phyloP scores from a whole-genome alignment of 768 basidiomycete species.

The Boletus rubropictus region DNA sequence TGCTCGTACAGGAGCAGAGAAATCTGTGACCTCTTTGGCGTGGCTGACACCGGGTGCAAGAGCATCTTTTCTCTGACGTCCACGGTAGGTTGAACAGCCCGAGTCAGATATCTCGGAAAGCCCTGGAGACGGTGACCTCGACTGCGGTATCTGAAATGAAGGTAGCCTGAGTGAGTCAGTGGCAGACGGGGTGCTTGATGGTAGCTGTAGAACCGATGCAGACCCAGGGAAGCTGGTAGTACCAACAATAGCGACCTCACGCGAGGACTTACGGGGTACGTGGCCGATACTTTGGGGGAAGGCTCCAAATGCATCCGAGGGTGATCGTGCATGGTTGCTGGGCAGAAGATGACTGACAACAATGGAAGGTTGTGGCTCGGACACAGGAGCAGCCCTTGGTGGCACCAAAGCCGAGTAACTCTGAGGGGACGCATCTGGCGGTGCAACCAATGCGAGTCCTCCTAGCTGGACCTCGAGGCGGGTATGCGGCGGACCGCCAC shows the following conservation, averaged over 20 bases:
- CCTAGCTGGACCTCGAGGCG: conserved; percentile 33
- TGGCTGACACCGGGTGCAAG: conserved; percentile 30
- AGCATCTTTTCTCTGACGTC: conserved; percentile 31
- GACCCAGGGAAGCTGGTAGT: conserved; percentile 31
- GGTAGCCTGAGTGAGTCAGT: conserved; percentile 32
- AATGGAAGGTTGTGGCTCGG: conserved; percentile 18
- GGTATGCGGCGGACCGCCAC: conserved; percentile 29
- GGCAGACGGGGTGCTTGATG: conserved; percentile 26
- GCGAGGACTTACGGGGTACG: conserved; percentile 40
- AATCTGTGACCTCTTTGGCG: conserved; percentile 23
- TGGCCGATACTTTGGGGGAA: conserved; percentile 32
- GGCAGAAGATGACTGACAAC: conserved; percentile 1
- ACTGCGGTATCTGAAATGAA: conserved; percentile 34
- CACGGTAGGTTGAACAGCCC: conserved; percentile 25
- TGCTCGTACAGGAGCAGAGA: conserved; percentile 38
- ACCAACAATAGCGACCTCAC: conserved; percentile 50
- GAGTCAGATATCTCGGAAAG: conserved; percentile 30
- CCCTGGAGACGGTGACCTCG: conserved; percentile 29
- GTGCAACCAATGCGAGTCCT: conserved; percentile 64
- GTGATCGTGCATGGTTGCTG: conserved; percentile 39
- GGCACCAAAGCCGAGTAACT: conserved; percentile 50
- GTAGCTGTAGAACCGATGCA: conserved; percentile 26
- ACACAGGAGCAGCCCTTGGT: conserved; percentile 44
- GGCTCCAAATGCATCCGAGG: conserved; percentile 40
- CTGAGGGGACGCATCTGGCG: conserved; percentile 58